A percentile compares a stretch with the other conserved stretches of the same genome.
Conservation (phyloP, 2,329 filamentous ascomycete genomes). For the Diaporthe citrichinensis region DNA sequence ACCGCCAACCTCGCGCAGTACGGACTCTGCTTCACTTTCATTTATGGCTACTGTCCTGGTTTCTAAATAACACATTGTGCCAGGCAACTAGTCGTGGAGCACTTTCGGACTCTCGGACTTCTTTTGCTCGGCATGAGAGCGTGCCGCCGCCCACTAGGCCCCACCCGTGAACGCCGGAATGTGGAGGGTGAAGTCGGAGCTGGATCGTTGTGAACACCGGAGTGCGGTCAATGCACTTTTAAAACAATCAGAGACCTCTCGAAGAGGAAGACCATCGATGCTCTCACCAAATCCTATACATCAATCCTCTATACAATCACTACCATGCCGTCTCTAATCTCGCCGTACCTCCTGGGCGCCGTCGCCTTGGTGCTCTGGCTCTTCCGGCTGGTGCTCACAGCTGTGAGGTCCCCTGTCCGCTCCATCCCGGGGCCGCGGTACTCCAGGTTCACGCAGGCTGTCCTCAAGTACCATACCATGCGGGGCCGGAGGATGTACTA, state of each 20-base stretch:
- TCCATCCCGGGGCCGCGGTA: constrained; percentile 40
- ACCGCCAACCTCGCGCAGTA: neutral
- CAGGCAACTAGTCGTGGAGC: neutral
- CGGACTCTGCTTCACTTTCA: too few relatives aligned
- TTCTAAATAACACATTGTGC: neutral
- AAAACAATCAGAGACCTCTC: neutral
- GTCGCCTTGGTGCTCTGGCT: constrained; percentile 3
- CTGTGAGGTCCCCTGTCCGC: constrained; percentile 40
- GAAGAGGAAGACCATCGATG: too few relatives aligned
- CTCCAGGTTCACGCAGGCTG: constrained; percentile 33
- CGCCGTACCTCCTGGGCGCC: constrained; percentile 3
- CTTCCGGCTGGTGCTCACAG: constrained; percentile 8
- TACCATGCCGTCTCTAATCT: constrained; percentile 3
- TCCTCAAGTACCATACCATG: constrained; percentile 33
- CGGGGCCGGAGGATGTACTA: constrained; percentile 36
- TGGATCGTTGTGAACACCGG: neutral
- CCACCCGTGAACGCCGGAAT: neutral
- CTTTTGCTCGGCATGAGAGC: neutral
- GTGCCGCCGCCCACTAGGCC: neutral
- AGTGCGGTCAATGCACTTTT: neutral
- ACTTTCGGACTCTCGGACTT: neutral
- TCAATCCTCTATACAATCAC: neutral
- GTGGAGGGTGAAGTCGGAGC: neutral
- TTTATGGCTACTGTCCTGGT: neutral
- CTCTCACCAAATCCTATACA: too few relatives aligned